Evolutionary conservation across 495 filamentous ascomycete genomes (phyloP), one percentile per base, ranked within the genome.

Genomic region (Tuber melanosporum): DNA sequence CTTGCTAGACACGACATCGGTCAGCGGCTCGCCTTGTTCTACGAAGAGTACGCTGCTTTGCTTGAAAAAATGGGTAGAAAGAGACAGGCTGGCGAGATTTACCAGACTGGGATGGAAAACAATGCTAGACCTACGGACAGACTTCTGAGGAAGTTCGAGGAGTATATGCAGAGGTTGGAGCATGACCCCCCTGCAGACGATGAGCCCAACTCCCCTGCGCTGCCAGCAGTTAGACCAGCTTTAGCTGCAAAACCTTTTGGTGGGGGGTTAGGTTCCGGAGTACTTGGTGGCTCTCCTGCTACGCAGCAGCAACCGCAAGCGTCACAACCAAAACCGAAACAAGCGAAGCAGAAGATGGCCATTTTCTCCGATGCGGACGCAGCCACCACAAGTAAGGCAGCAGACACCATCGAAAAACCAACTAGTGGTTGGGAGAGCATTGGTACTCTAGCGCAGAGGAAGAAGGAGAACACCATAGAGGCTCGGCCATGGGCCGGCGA

Each of bases 11-110:
- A 98, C 77, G 88, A 88, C 75, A 92, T 98, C 76, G 95, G 94
- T 71, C 94, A 97, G 80, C 87, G 89, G 1, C 86, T 99, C 15
- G 95, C 95, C 0, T 85, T 98, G n/a, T 99, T 94, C 82, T 98
- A 99, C 84, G 95, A 99, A 82, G 96, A 98, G 80, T 98, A 96
- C 85, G 94, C 95, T 0, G 91, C 89, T 0, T 97, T 94, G 92
- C 85, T 99, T 32, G 95, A 99, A 85, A 87, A 89, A 72, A 91
- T 90, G 17, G 93, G 91, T 26, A 88, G 94, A 72, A 97, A 95
- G 93, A 88, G 87, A 12, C 95, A 98, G 83, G 95, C 96, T 12
- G 93, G 96, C 75, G 96, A 99, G 84, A 91, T 99, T 3, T 99
- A 95, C 79, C 89, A 89, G 77, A 86, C 96, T 70, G 95, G 96